Base-by-base conservation (phyloP, 2,329 filamentous ascomycete genomes). In the Talaromyces sp. region DNA sequence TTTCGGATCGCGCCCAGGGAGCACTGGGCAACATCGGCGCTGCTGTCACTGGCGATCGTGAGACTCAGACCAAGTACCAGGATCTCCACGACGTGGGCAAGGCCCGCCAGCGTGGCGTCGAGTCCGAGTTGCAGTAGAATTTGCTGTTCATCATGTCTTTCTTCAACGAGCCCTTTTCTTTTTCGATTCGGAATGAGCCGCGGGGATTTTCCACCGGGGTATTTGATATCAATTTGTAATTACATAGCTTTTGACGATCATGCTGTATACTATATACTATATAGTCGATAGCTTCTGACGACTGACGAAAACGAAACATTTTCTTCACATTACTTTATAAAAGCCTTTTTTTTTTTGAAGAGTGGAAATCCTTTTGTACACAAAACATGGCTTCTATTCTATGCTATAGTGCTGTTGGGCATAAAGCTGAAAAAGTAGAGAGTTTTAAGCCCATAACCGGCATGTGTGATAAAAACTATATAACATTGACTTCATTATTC, bases 41-140 rank as follows among this genome's bases (percentile, higher is more conserved):
- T n/a, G 84, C 85, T 30, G 60, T 96, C 14, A 90, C 87, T 2
- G 92, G 92, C 18, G 87, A 96, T 73, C 79, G 81, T 55, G 75
- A 80, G 31, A 85, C 86, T 63, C 82, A 93, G 81, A 75, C 80
- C 55, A 85, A 86, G 73, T 89, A 87, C 71, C 81, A 90, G 74
- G 74, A 82, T 67, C 80, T 89, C 76, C 92, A 95, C 71, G 92
- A 95, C 69, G 78, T 85, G 66, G 93, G 92, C 66, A 96, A 95
- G 87, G 90, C 89, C 23, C 83, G 86, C 71, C 90, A 96, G 83
- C 85, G 92, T 23, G 90, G 92, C 56, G 92, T 89, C 1, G 92
- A 96, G 83, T 79, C 83, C 42, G 92, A 96, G 71, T 83, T 96
- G 61, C 79, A 89, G 76, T 93, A 91, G 85, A 40, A 2, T 40